Evolutionary conservation across 441 rosid genomes (phyloP).

Genomic region (Pelargonium citronellum): DNA sequence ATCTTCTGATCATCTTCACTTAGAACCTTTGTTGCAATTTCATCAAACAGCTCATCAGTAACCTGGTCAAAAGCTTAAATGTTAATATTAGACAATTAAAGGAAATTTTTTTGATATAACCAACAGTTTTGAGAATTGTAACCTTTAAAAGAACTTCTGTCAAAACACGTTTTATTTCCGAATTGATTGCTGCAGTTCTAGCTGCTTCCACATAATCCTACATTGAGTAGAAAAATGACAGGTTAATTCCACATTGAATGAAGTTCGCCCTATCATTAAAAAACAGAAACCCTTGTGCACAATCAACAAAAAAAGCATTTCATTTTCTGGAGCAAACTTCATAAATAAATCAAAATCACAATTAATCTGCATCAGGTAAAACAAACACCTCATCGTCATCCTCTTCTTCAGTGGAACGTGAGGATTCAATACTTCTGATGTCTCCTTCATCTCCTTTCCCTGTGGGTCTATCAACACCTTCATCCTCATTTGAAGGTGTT

Average conservation of each 20-base stretch:
- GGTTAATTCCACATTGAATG: slow-evolving; percentile 9
- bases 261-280: slow-evolving; percentile 11
- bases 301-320: slow-evolving; percentile 7
- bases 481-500: slow-evolving; percentile 54
- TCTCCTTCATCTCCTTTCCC: slow-evolving; percentile 50
- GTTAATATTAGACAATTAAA: slow-evolving; percentile 18
- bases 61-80: slow-evolving; percentile 48
- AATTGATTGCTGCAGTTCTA: slow-evolving; percentile 68
- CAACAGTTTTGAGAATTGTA: slow-evolving; percentile 24
- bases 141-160: slow-evolving; percentile 98
- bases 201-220: slow-evolving; percentile 79
- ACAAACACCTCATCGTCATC: slow-evolving; percentile 75
- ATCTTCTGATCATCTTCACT: slow-evolving; percentile 52
- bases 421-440: slow-evolving; percentile 59
- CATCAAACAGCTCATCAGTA: slow-evolving; percentile 85
- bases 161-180: slow-evolving; percentile 84
- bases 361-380: slow-evolving; percentile 15
- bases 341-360: slow-evolving; percentile 11
- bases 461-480: slow-evolving; percentile 45
- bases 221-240: slow-evolving; percentile 25
- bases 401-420: slow-evolving; percentile 76
- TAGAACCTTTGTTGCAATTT: slow-evolving; percentile 87
- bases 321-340: neutral
- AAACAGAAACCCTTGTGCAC: neutral
- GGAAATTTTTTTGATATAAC: neutral